These are phyloP conservation scores for Kodamaea leandrae DNA, from an alignment of 805 yeast genomes.

Conservation along the genomic window DNA sequence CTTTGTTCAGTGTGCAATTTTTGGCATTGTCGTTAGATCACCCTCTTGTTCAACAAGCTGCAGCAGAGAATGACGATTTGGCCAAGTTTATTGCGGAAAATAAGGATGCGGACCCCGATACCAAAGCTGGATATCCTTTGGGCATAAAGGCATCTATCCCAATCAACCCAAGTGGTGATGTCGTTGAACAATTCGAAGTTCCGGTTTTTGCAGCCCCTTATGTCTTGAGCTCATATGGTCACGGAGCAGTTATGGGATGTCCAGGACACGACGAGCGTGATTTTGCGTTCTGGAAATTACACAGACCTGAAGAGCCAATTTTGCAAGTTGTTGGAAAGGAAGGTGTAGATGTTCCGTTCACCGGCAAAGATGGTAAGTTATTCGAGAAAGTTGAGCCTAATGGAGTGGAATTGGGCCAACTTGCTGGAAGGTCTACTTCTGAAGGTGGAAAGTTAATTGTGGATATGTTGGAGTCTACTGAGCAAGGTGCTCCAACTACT, in stretches of 20 bases:
- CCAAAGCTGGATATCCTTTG: conserved; percentile 57
- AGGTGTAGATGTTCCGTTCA: conserved; percentile 50
- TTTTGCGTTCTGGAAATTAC: conserved; percentile 70
- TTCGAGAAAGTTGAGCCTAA: conserved; percentile 35
- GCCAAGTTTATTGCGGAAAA: conserved; percentile 51
- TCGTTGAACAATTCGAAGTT: conserved; percentile 26
- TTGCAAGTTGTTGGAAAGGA: conserved; percentile 47
- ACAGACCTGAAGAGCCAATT: conserved; percentile 47
- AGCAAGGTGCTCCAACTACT: conserved; percentile 46
- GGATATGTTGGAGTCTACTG: conserved; percentile 33
- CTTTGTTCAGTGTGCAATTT: conserved; percentile 78
- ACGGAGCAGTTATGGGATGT: conserved; percentile 97
- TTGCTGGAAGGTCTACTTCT: conserved; percentile 46
- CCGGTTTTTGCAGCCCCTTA: conserved; percentile 92
- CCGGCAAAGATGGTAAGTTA: conserved; percentile 42
- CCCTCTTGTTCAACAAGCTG: conserved; percentile 48
- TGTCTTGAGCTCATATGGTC: conserved; percentile 79
- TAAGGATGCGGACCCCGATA: conserved; percentile 29
- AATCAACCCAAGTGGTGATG: conserved; percentile 34
- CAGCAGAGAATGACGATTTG: conserved; percentile 40
- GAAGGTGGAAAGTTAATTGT: conserved; percentile 54
- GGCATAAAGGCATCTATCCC: conserved; percentile 57
- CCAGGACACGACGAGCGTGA: conserved; percentile 93
- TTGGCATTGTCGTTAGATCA: conserved; percentile 76
- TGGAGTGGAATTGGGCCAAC: conserved; percentile 33